Evolutionary conservation across 352 stramenopile species (phyloP).

Genomic region (Globisporangium spiculum): DNA sequence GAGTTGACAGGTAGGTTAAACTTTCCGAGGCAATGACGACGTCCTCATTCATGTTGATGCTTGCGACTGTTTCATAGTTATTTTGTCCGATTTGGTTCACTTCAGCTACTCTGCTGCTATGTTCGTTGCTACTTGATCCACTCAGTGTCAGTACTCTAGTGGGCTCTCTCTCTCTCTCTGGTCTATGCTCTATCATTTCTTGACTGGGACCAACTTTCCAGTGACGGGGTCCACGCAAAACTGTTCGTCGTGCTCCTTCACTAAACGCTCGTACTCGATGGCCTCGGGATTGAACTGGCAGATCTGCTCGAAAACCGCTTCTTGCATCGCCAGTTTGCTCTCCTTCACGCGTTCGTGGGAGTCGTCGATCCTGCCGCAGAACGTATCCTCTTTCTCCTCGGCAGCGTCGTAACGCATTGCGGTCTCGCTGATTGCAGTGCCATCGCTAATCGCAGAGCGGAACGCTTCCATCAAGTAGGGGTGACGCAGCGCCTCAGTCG

Average conservation of each 20-base stretch:
- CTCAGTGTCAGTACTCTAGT: not conserved
- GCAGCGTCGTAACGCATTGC: constrained; percentile 34
- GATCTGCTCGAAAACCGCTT: constrained; percentile 78
- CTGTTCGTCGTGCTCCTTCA: constrained; percentile 60
- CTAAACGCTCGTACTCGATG: constrained; percentile 52
- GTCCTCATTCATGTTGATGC: not conserved
- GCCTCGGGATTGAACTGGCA: constrained; percentile 77
- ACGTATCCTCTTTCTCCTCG: constrained; percentile 63
- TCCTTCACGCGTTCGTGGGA: constrained; percentile 65
- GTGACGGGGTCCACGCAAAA: constrained; percentile 55
- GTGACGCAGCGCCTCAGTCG: constrained; percentile 94
- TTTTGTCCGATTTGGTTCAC: not conserved
- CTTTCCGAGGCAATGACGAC: too few species aligned
- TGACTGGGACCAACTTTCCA: constrained; percentile 53
- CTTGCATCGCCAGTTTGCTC: constrained; percentile 65
- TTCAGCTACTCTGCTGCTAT: not conserved
- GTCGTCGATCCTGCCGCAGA: constrained; percentile 64
- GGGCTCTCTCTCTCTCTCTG: not conserved
- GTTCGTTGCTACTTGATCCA: not conserved
- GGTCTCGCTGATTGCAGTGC: constrained; percentile 14
- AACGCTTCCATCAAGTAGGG: constrained; percentile 88
- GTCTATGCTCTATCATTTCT: constrained; percentile 5
- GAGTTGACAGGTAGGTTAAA: too few species aligned
- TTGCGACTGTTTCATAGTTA: not conserved
- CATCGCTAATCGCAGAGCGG: constrained; percentile 31